Evolutionary conservation across 2,329 filamentous ascomycete genomes (phyloP).

Genomic region (Penicillium sp.): DNA sequence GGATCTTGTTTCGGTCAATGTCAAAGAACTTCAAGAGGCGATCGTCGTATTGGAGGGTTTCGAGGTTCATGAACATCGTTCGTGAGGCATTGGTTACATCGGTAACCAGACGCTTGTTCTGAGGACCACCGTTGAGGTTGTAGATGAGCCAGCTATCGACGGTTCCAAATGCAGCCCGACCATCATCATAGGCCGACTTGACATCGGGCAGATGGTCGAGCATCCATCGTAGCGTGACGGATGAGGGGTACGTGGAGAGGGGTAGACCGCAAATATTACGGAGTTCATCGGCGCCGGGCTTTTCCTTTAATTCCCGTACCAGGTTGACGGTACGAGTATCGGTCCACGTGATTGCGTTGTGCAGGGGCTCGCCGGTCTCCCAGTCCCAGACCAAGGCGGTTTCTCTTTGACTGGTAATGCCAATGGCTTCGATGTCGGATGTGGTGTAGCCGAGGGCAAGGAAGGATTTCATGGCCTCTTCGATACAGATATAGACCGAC

Average conservation of each 20-base stretch:
- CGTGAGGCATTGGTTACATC: conserved; percentile 84
- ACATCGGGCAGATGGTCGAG: conserved; percentile 69
- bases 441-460: conserved; percentile 64
- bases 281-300: conserved; percentile 66
- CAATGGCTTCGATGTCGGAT: conserved; percentile 69
- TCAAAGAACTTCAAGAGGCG: conserved; percentile 74
- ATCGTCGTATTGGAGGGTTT: conserved; percentile 76
- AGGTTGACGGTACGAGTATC: conserved; percentile 76
- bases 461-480: conserved; percentile 70
- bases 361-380: conserved; percentile 72
- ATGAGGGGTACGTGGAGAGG: conserved; percentile 83
- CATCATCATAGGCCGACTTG: conserved; percentile 70
- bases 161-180: conserved; percentile 77
- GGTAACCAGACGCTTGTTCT: conserved; percentile 70
- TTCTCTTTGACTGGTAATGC: conserved; percentile 88
- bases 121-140: conserved; percentile 68
- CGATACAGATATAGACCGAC: conserved; percentile 76
- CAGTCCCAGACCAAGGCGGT: conserved; percentile 83
- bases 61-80: conserved; percentile 93
- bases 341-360: conserved; percentile 87
- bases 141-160: conserved; percentile 88
- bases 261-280: conserved; percentile 73
- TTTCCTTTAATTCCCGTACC: conserved; percentile 71
- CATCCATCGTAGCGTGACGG: conserved; percentile 81
- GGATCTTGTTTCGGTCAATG: conserved; percentile 68